Conservation (phyloP, 1,284 basidiomycete genomes). For the Heterobasidion annosum region DNA sequence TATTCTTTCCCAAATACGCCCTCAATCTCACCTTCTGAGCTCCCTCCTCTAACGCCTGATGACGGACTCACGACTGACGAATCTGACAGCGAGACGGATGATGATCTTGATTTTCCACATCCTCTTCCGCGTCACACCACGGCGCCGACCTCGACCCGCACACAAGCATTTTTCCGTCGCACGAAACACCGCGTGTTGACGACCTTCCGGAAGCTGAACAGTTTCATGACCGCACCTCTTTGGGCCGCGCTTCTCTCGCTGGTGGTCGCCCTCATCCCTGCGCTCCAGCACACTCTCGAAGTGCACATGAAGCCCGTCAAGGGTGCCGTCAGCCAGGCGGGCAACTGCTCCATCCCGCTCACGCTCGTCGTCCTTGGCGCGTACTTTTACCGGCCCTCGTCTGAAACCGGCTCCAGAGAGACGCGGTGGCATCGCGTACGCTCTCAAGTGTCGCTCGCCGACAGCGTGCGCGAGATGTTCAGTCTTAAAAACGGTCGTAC, state of each 20-base stretch:
- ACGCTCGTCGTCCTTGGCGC: slow-evolving; percentile 90
- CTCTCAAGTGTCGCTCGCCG: slow-evolving; percentile 28
- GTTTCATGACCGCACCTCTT: slow-evolving; percentile 85
- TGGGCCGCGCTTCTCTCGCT: slow-evolving; percentile 77
- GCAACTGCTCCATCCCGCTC: slow-evolving; percentile 81
- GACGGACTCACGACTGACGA: slow-evolving; percentile 18
- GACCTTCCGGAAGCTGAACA: slow-evolving; percentile 40
- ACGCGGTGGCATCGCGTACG: slow-evolving; percentile 6
- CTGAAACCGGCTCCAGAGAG: slow-evolving; percentile 12
- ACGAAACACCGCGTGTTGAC: slow-evolving; percentile 17
- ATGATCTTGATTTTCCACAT: slow-evolving; percentile 14
- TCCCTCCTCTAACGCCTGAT: slow-evolving; percentile 14
- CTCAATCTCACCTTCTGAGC: slow-evolving; percentile 25
- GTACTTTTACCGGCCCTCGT: slow-evolving; percentile 61
- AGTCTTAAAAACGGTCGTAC: slow-evolving; percentile 13
- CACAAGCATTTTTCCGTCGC: slow-evolving; percentile 24
- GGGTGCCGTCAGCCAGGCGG: slow-evolving; percentile 62
- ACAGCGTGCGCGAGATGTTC: slow-evolving; percentile 33
- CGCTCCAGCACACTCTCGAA: slow-evolving; percentile 65
- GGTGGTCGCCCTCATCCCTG: slow-evolving; percentile 71
- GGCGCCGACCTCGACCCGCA: slow-evolving; percentile 21
- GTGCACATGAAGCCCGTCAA: slow-evolving; percentile 60
- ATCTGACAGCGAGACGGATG: slow-evolving; percentile 23
- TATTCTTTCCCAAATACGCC: slow-evolving; percentile 64
- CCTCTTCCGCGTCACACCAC: slow-evolving; percentile 12